phyloP scores from a whole-genome alignment of 2,329 filamentous ascomycete species.

The Zymoseptoria ardabiliae region DNA sequence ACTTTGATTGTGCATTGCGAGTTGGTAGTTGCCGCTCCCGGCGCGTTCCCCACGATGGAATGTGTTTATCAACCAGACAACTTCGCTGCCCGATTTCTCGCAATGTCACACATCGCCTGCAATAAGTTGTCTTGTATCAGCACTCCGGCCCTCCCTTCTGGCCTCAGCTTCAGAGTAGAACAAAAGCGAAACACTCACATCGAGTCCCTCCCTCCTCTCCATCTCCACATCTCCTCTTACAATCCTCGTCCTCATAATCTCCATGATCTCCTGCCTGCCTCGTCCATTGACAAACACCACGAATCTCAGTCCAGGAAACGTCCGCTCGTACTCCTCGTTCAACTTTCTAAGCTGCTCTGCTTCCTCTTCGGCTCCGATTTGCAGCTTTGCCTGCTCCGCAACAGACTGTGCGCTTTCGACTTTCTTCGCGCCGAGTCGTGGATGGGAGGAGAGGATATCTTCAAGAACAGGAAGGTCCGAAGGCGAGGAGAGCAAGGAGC shows the following conservation, averaged over 20 bases:
- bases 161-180: neutral
- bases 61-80: conserved; percentile 27
- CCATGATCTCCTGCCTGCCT: conserved; percentile 65
- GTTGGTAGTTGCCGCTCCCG: no score
- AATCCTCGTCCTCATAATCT: conserved; percentile 72
- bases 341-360: conserved; percentile 51
- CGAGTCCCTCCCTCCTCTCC: conserved; percentile 67
- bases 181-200: conserved; percentile 46
- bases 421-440: conserved; percentile 72
- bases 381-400: conserved; percentile 74
- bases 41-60: no score
- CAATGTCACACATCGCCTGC: conserved; percentile 88
- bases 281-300: conserved; percentile 89
- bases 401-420: conserved; percentile 74
- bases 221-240: conserved; percentile 54
- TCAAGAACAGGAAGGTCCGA: conserved; percentile 54
- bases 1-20: no score
- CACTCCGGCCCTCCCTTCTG: conserved; percentile 11
- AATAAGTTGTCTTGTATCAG: neutral
- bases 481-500: conserved; percentile 47
- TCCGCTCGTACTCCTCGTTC: conserved; percentile 72
- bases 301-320: conserved; percentile 75
- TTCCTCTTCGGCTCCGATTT: conserved; percentile 45
- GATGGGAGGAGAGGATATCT: conserved; percentile 71
- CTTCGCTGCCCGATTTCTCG: conserved; percentile 68